A percentile compares a stretch with the other conserved stretches of the same genome.
Conservation (phyloP, 225 moss, liverwort and hornwort genomes). For the Thuidium tamariscinum region DNA sequence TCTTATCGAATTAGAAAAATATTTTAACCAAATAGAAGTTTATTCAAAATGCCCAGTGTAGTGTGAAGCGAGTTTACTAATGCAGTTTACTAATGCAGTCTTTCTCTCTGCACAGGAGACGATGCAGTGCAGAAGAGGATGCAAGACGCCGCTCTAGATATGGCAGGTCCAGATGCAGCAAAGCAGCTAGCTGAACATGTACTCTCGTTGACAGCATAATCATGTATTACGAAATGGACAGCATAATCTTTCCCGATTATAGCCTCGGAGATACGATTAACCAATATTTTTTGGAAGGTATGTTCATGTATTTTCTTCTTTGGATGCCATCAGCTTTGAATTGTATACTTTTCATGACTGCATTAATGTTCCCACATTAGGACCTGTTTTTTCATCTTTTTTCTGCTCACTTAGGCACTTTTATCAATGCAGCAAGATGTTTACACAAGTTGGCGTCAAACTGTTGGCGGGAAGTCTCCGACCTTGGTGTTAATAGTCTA, state of each 20-base stretch:
- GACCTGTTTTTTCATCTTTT: background rate
- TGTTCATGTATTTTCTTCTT: background rate
- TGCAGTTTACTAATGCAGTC: background rate
- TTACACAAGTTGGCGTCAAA: background rate
- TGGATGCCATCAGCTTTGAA: background rate
- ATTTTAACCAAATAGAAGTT: too few relatives aligned
- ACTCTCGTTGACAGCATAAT: slow-evolving; percentile 32
- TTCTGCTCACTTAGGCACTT: background rate
- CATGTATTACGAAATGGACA: background rate
- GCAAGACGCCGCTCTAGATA: slow-evolving; percentile 43
- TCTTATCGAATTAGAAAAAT: background rate
- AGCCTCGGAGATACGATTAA: background rate
- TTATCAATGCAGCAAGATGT: background rate
- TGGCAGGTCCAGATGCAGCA: slow-evolving; percentile 66
- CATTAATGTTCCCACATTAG: background rate
- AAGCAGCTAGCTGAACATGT: slow-evolving; percentile 54
- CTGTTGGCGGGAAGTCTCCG: background rate
- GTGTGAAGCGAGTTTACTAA: background rate
- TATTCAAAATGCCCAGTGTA: background rate
- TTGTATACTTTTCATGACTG: background rate
- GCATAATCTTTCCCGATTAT: background rate
- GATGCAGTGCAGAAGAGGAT: slow-evolving; percentile 33
- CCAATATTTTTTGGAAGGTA: background rate
- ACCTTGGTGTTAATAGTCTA: background rate
- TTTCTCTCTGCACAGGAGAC: slow-evolving; percentile 31